A percentile compares a stretch with the other conserved stretches of the same genome.
phyloP scores from a whole-genome alignment of 768 basidiomycete genomes.

The Russula foetens region DNA sequence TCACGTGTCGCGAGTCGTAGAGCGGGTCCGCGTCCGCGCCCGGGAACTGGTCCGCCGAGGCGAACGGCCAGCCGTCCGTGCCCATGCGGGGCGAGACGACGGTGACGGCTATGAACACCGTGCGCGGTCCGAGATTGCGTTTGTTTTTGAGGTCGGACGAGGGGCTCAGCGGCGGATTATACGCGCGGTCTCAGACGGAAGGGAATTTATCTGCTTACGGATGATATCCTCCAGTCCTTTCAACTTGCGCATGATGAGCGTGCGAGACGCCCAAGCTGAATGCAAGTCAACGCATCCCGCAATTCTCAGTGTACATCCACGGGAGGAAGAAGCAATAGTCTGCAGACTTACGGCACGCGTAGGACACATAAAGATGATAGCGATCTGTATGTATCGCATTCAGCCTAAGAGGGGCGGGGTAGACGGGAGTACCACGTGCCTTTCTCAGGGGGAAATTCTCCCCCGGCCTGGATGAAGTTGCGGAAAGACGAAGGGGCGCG shows the following conservation, averaged over 20 bases:
- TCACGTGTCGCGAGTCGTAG: slow-evolving; percentile 59
- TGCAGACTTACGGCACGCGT: slow-evolving; percentile 65
- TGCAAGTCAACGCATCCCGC: background rate
- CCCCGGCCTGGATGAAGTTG: slow-evolving; percentile 45
- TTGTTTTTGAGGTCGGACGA: too few species aligned
- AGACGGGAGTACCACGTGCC: slow-evolving; percentile 36
- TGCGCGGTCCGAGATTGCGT: too few species aligned
- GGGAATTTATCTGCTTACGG: slow-evolving; percentile 37
- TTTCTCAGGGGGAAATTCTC: slow-evolving; percentile 64
- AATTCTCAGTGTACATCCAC: too few species aligned
- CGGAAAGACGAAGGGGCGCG: slow-evolving; percentile 47
- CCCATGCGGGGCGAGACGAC: slow-evolving; percentile 86
- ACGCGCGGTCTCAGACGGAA: background rate
- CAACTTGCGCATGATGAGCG: slow-evolving; percentile 81
- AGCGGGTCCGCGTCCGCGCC: slow-evolving; percentile 72
- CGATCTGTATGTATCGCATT: slow-evolving; percentile 42
- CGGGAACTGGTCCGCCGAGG: slow-evolving; percentile 55
- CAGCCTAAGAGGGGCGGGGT: background rate
- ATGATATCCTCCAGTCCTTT: slow-evolving; percentile 87
- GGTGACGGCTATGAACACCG: slow-evolving; percentile 48
- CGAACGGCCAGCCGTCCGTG: slow-evolving; percentile 80
- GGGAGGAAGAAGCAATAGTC: background rate
- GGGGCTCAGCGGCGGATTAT: too few species aligned
- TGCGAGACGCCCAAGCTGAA: slow-evolving; percentile 89
- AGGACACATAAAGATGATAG: slow-evolving; percentile 87